phyloP scores from a whole-genome alignment of 495 filamentous ascomycete species.

The Usnea hakonensis region DNA sequence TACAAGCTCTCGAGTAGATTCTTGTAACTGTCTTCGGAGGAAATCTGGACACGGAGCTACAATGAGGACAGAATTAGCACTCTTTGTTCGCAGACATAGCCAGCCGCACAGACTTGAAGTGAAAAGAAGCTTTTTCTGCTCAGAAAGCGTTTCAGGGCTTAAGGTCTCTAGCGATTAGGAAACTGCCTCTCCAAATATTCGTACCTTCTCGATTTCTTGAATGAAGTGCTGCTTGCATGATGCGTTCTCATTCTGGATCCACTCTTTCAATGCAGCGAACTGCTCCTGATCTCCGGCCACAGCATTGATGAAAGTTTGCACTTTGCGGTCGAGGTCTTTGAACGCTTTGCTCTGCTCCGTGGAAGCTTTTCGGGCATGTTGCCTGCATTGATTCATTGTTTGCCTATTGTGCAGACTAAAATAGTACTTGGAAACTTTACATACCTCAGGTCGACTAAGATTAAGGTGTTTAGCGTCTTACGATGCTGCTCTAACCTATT shows the following conservation, averaged over 20 bases:
- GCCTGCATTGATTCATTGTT: background rate
- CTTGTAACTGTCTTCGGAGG: background rate
- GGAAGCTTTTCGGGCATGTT: background rate
- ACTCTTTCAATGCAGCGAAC: background rate
- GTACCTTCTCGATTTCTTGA: background rate
- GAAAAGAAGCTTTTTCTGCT: too few relatives aligned
- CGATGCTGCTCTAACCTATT: background rate
- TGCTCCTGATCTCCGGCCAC: background rate
- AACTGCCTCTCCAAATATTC: background rate
- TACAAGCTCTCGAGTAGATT: conserved; percentile 22
- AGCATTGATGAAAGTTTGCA: background rate
- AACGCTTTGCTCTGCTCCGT: background rate
- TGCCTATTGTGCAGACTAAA: background rate
- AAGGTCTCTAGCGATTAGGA: background rate
- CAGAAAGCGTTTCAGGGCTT: too few relatives aligned
- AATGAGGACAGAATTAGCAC: background rate
- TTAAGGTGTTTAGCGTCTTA: background rate
- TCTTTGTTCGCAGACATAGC: background rate
- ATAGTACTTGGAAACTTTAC: background rate
- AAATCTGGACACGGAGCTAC: background rate
- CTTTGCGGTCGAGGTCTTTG: background rate
- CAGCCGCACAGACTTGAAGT: background rate
- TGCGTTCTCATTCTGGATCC: background rate
- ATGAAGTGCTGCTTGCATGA: background rate
- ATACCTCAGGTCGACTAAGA: background rate